Evolutionary conservation across 2,329 filamentous ascomycete species (phyloP).

Genomic region (Huntiella moniliformis): DNA sequence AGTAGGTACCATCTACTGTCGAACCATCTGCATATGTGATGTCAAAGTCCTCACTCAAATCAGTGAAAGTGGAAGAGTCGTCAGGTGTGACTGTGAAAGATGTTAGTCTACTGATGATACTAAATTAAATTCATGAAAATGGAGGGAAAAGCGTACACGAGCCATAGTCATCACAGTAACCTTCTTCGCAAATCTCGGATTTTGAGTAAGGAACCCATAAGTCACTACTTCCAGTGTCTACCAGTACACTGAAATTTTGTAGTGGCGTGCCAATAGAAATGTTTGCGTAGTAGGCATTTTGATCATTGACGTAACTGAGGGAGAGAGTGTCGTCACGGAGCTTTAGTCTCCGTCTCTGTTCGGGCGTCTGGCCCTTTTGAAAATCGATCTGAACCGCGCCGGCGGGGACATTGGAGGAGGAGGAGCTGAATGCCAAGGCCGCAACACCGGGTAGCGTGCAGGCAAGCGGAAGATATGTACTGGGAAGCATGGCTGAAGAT

Average conservation of each 20-base stretch:
- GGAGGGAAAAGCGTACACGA: conserved; percentile 18
- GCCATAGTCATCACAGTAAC: conserved; percentile 14
- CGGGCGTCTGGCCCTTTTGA: background rate
- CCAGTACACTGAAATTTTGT: conserved; percentile 37
- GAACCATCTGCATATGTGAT: conserved; percentile 46
- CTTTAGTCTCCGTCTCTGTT: background rate
- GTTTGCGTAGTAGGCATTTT: conserved; percentile 32
- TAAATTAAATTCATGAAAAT: background rate
- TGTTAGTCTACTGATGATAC: conserved; percentile 11
- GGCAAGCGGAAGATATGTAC: background rate
- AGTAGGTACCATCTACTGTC: conserved; percentile 37
- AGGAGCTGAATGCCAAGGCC: background rate
- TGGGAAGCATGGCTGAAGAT: too few species aligned
- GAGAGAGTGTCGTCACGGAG: conserved; percentile 1
- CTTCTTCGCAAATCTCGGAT: conserved; percentile 22
- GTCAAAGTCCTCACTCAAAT: conserved; percentile 28
- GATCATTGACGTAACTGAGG: conserved; percentile 11
- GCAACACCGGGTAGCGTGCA: background rate
- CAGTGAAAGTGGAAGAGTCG: conserved; percentile 27
- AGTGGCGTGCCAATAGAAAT: conserved; percentile 37
- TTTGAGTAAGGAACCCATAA: conserved; percentile 34
- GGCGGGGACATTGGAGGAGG: background rate
- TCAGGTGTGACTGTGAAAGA: conserved; percentile 24
- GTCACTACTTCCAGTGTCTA: conserved; percentile 49
- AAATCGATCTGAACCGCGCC: conserved; percentile 4